These are phyloP conservation scores for Themeda triandra DNA, from an alignment of 176 grass and related monocot species.

Conservation along the genomic window DNA sequence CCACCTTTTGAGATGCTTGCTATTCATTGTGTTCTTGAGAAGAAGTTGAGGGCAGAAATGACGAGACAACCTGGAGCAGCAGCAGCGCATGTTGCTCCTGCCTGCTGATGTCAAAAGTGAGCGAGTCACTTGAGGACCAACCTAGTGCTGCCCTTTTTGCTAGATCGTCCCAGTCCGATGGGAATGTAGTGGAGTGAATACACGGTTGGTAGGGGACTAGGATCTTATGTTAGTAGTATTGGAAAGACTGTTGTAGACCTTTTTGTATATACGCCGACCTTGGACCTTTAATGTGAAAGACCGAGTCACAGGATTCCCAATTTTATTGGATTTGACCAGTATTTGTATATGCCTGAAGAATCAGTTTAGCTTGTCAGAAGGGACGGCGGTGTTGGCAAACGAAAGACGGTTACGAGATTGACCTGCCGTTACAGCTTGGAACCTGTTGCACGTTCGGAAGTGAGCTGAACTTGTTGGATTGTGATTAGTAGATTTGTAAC, in stretches of 20 bases:
- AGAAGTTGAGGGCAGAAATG: background rate
- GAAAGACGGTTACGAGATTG: background rate
- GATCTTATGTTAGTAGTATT: background rate
- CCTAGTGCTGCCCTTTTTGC: slow-evolving; percentile 13
- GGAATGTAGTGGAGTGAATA: slow-evolving; percentile 17
- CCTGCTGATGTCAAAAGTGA: slow-evolving; percentile 33
- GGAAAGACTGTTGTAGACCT: background rate
- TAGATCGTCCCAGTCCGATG: slow-evolving; percentile 24
- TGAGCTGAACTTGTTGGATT: background rate
- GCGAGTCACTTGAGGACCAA: slow-evolving; percentile 2
- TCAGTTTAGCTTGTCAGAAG: background rate
- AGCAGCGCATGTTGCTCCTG: background rate
- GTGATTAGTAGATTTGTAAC: background rate
- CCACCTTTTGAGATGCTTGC: slow-evolving; percentile 6
- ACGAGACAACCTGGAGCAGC: slow-evolving; percentile 19
- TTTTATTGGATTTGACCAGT: background rate
- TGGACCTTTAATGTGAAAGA: slow-evolving; percentile 12
- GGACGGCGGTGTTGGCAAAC: background rate
- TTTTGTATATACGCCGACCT: background rate
- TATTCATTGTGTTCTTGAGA: slow-evolving; percentile 37
- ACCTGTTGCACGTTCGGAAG: background rate
- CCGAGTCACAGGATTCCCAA: background rate
- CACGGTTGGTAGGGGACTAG: background rate
- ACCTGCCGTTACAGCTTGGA: background rate
- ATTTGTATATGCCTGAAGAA: background rate